A percentile compares a stretch with the other conserved stretches of the same genome.
Conservation (phyloP, 345 rosid genomes). For the Pistacia integerrima region DNA sequence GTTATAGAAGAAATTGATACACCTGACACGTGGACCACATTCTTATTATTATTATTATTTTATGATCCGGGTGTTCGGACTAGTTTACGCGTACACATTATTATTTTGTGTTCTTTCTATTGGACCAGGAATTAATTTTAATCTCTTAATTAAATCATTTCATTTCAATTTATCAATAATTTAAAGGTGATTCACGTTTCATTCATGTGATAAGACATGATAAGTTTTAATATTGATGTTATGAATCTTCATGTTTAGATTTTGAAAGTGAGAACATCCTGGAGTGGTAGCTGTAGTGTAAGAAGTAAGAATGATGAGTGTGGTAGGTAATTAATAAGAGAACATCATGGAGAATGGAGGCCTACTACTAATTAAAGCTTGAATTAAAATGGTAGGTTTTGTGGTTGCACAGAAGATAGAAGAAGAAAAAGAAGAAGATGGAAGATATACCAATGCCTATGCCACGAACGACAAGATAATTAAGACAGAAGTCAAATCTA, state of each 20-base stretch:
- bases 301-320: neutral
- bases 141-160: neutral
- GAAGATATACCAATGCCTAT: neutral
- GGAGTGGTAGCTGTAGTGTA: no score
- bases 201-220: no score
- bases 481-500: neutral
- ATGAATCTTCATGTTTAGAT: no score
- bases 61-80: no score
- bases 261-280: no score
- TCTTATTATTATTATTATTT: no score
- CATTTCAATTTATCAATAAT: no score
- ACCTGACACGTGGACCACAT: slow-evolving; percentile 19
- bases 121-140: neutral
- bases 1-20: slow-evolving; percentile 4
- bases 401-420: neutral
- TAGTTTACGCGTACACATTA: neutral
- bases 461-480: neutral
- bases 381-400: neutral
- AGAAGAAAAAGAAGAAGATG: no score
- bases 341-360: neutral
- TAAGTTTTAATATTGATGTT: no score
- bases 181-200: no score
- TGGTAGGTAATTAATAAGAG: neutral
- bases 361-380: neutral
- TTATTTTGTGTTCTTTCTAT: neutral